phyloP scores from a whole-genome alignment of 2,329 filamentous ascomycete species.

The Cladosporium sp. region DNA sequence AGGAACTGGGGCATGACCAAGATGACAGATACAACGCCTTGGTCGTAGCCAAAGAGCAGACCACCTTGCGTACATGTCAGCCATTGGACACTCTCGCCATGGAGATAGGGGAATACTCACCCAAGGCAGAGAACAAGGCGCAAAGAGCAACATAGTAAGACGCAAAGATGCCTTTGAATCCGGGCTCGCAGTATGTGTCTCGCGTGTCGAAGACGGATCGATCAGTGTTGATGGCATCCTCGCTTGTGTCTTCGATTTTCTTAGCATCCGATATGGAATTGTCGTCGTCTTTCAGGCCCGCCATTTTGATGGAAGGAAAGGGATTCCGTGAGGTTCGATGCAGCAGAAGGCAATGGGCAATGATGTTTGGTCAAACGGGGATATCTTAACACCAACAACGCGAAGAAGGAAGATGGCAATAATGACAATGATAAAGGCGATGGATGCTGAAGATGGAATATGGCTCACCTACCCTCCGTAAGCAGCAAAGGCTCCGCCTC shows the following conservation, averaged over 20 bases:
- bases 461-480: slow-evolving; percentile 11
- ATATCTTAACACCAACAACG: neutral
- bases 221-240: neutral
- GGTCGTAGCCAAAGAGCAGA: slow-evolving; percentile 26
- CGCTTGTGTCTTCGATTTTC: slow-evolving; percentile 8
- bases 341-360: neutral
- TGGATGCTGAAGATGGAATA: neutral
- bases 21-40: slow-evolving; percentile 37
- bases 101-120: neutral
- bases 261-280: slow-evolving; percentile 6
- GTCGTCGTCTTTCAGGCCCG: slow-evolving; percentile 5
- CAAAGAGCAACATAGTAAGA: slow-evolving; percentile 33
- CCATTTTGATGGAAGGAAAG: neutral
- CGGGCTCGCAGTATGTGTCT: slow-evolving; percentile 27
- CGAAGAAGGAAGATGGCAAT: neutral
- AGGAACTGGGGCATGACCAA: slow-evolving; percentile 45
- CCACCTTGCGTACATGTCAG: slow-evolving; percentile 6
- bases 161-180: slow-evolving; percentile 35
- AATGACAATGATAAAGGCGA: neutral
- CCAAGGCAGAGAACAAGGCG: slow-evolving; percentile 8
- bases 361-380: neutral
- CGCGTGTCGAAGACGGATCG: slow-evolving; percentile 2
- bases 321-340: neutral
- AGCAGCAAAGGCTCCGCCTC: slow-evolving; percentile 9
- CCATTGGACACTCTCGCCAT: neutral